A percentile compares a stretch with the other conserved stretches of the same genome.
phyloP scores from a whole-genome alignment of 768 basidiomycete genomes.

The Cystofilobasidium ferigula region DNA sequence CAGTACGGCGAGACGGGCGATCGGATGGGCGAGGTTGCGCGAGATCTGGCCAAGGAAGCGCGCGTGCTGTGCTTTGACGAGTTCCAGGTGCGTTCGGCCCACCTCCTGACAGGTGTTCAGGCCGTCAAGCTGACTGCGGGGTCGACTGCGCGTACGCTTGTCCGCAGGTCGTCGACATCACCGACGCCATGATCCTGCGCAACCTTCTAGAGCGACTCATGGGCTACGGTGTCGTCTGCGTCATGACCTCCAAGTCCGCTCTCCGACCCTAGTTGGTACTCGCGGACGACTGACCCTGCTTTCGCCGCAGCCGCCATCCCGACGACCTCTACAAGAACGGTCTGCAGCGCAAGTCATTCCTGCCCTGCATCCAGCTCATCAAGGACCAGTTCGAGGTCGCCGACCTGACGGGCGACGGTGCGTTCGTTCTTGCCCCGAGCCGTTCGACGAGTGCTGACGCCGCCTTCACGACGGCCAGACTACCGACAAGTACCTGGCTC shows the following conservation, averaged over 20 bases:
- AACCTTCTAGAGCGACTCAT: slow-evolving; percentile 76
- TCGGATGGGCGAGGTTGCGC: slow-evolving; percentile 73
- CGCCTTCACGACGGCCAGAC: no score
- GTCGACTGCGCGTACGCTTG: background rate
- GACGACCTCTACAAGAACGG: slow-evolving; percentile 98
- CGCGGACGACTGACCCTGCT: background rate
- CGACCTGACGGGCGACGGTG: slow-evolving; percentile 53
- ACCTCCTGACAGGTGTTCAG: slow-evolving; percentile 9
- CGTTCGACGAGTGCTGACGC: no score
- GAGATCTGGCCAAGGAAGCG: slow-evolving; percentile 73
- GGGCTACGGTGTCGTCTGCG: slow-evolving; percentile 77
- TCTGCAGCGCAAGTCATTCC: slow-evolving; percentile 85
- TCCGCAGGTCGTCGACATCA: slow-evolving; percentile 87
- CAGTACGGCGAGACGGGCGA: slow-evolving; percentile 56
- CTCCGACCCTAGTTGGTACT: no score
- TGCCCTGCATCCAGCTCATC: slow-evolving; percentile 87
- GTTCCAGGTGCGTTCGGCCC: slow-evolving; percentile 60
- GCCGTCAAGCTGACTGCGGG: background rate
- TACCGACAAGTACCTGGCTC: slow-evolving; percentile 88
- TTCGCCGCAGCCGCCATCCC: slow-evolving; percentile 70
- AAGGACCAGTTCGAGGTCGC: slow-evolving; percentile 77
- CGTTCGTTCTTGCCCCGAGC: slow-evolving; percentile 47
- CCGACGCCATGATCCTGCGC: slow-evolving; percentile 93
- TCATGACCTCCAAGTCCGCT: slow-evolving; percentile 92
- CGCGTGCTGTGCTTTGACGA: slow-evolving; percentile 91